Base-by-base conservation (phyloP, 192 early-diverging fungal genomes). In the Podila epicladia region DNA sequence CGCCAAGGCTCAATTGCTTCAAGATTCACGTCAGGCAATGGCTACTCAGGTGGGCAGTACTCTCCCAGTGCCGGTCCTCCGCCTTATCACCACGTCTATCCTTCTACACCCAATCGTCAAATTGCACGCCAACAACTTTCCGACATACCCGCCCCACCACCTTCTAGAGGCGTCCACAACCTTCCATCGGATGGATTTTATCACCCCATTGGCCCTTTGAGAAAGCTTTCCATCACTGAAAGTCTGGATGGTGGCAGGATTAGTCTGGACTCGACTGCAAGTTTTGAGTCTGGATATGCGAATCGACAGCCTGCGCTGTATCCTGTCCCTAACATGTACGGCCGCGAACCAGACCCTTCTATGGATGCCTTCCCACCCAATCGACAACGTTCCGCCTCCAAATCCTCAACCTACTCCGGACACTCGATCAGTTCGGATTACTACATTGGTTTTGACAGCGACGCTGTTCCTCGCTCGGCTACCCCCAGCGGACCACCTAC, bases 371-470 rank as follows among this genome's bases (percentile, higher is more conserved):
- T 72, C 38, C 65, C 65, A 22, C 59, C 70, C 20, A 72, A 79
- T 59, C 76, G 76, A 24, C 76, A 79, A 55, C 64, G 76, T 4
- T 79, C 76, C 20, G 65, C 76, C 5, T 79, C 76, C 9, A 79
- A 79, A 32, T 79, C 76, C 12, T 79, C 76, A 26, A 79, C 76
- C 2, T 79, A 79, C 62, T 79, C 76, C 12, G 55, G 59, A 20
- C 76, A 79, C 45, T 79, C 76, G 63, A 55, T 72, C n/a, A 64
- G 17, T 31, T 76, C 74, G 37, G 76, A 79, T 29, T 72, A 79
- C 33, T 79, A 79, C 31, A 59, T 67, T n/a, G 76, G 72, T 51
- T 79, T 79, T 59, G 76, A 79, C 65, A 79, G 76, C 37, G 66
- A 62, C 24, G 60, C 65, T 20, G 61, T 49, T 49, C 70, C 62